These are phyloP conservation scores for Coelastrella sp. DNA, from an alignment of 139 green algal genomes.

Conservation along the genomic window DNA sequence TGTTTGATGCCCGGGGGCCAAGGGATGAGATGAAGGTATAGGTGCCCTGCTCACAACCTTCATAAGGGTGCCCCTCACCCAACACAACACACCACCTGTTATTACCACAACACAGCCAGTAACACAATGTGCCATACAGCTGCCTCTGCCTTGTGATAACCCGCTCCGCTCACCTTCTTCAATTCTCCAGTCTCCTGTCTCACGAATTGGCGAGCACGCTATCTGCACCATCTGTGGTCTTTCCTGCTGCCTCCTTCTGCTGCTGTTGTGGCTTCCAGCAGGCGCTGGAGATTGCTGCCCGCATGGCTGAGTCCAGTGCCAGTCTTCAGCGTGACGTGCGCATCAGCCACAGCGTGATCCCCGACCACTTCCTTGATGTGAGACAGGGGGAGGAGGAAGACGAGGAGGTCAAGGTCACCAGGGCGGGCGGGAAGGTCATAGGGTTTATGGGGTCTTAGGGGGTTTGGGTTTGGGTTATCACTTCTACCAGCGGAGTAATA, in stretches of 20 bases:
- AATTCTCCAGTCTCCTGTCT: neutral
- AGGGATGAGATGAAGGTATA: slow-evolving; percentile 51
- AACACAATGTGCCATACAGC: too few relatives aligned
- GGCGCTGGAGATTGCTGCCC: slow-evolving; percentile 64
- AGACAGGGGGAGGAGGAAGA: slow-evolving; percentile 8
- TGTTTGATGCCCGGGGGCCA: slow-evolving; percentile 61
- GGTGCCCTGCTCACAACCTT: neutral
- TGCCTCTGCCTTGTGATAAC: neutral
- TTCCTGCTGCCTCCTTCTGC: neutral
- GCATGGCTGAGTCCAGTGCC: slow-evolving; percentile 54
- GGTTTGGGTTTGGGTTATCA: too few relatives aligned
- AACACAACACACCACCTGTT: neutral
- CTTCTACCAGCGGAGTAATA: neutral
- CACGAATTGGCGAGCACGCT: neutral
- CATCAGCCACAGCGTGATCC: slow-evolving; percentile 65
- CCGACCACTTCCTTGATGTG: slow-evolving; percentile 32
- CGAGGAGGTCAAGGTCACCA: neutral
- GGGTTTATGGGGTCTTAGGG: slow-evolving; percentile 34
- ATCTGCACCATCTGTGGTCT: neutral
- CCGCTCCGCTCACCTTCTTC: neutral
- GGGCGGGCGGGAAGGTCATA: neutral
- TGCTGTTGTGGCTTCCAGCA: slow-evolving; percentile 1
- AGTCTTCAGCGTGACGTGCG: slow-evolving; percentile 34
- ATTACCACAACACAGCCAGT: neutral
- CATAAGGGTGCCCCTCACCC: too few relatives aligned